A percentile compares a stretch with the other conserved stretches of the same genome.
Conservation (phyloP, 306 rosid genomes). For the Castanopsis chinensis region DNA sequence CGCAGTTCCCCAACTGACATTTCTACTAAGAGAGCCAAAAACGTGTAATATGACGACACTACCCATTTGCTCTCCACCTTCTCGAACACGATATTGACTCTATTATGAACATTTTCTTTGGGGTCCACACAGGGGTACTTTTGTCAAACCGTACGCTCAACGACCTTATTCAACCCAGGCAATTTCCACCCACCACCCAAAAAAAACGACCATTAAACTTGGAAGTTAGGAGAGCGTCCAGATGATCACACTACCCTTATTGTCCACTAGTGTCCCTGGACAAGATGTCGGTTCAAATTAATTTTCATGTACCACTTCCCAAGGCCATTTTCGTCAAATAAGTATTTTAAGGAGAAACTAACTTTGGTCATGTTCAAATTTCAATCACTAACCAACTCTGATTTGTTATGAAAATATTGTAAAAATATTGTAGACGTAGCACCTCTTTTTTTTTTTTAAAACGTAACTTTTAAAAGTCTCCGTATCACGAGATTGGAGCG, state of each 20-base stretch:
- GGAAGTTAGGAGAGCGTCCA: neutral
- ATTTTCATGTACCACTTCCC: neutral
- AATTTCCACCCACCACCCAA: neutral
- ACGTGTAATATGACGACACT: neutral
- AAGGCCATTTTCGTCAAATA: conserved; percentile 31
- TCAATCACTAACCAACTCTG: too few species aligned
- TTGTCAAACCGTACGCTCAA: conserved; percentile 10
- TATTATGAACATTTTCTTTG: neutral
- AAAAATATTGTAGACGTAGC: too few species aligned
- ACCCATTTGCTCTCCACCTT: neutral
- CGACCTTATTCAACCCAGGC: conserved; percentile 1
- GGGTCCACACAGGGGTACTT: conserved; percentile 18
- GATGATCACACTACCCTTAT: conserved; percentile 22
- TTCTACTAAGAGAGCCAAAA: too few species aligned
- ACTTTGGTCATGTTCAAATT: conserved; percentile 30
- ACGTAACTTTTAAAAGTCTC: too few species aligned
- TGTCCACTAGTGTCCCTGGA: neutral
- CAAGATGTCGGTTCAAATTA: neutral
- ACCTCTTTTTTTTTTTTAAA: neutral
- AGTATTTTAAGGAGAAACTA: conserved; percentile 5
- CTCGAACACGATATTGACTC: conserved; percentile 26
- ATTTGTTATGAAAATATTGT: too few species aligned
- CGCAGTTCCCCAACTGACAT: neutral
- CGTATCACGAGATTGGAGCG: too few species aligned
- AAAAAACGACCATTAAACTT: neutral